Evolutionary conservation across 2,329 filamentous ascomycete species (phyloP), one percentile per base, ranked within the genome.

Genomic region (Purpureocillium lavendulum): DNA sequence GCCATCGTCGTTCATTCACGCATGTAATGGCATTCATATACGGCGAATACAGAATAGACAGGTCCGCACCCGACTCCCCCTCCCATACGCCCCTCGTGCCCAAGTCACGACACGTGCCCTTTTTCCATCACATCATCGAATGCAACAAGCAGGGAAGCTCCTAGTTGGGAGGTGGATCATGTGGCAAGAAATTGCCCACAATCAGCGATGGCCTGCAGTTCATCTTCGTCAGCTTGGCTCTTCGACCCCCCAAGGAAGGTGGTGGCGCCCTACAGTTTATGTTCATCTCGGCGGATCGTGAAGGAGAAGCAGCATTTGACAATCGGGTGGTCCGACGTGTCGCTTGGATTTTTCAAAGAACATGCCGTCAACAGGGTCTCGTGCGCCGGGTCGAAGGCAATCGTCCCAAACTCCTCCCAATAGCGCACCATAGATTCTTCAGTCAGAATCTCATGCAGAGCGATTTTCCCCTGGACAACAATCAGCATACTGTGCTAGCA

Each of bases 381-480:
- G 58, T 97, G 92, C 9, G 79, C 82, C 41, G 83, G 80, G 57
- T 98, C 92, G 61, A 98, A 98, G 9, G 92, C 94, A 52, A 98
- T 97, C 5, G 88, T 90, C 37, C 90, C 89, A 56, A 98, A 98
- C 55, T 98, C 95, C 63, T 98, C 92, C 92, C 92, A 98, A 56
- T 98, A 98, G 52, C 87, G 86, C 40, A 97, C 92, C 44, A 95
- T 77, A 31, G 89, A 94, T 45, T 94, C 87, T 65, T 98, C 92
- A 3, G 87, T 88, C 33, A 98, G 78, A 46, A 98, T 94, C 59
- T 98, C 89, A 58, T 98, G 92, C 35, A 98, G 75, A 11, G 92
- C 87, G 47, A 97, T 82, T 54, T 94, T 94, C 45, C 92, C 92
- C 89, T 95, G 45, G 35, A 39, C 30, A 21, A 4, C n/a, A 28